Evolutionary conservation across 768 basidiomycete genomes (phyloP).

Genomic region (Gloeopeniophorella convolvens): DNA sequence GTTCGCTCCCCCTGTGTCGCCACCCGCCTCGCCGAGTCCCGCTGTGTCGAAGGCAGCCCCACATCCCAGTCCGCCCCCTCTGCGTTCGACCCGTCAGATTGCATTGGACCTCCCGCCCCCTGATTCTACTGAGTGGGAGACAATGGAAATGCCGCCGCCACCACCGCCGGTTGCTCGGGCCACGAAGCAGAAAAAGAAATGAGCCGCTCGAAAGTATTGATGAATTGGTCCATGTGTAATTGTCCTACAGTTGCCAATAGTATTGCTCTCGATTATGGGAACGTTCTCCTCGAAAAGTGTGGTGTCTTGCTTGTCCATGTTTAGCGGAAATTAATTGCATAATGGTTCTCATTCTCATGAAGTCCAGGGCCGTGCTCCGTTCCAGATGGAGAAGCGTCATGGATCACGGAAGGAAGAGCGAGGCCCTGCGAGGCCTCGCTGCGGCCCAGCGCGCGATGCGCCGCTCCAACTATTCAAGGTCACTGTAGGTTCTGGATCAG

Average conservation of each 20-base stretch:
- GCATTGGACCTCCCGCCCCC: constrained; percentile 31
- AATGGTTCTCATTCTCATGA: too few relatives aligned
- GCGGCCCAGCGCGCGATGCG: too few relatives aligned
- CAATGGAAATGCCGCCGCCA: constrained; percentile 24
- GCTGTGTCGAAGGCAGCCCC: constrained; percentile 2
- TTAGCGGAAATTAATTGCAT: too few relatives aligned
- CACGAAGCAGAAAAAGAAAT: constrained; percentile 13
- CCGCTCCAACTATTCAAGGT: too few relatives aligned
- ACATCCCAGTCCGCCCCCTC: neutral
- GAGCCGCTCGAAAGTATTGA: neutral
- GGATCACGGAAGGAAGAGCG: too few relatives aligned
- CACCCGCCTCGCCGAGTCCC: neutral
- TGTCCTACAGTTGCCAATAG: too few relatives aligned
- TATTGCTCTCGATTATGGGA: neutral
- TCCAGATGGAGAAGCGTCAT: too few relatives aligned
- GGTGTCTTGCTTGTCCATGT: too few relatives aligned
- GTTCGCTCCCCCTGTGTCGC: constrained; percentile 1
- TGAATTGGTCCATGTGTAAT: neutral
- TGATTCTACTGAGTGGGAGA: constrained; percentile 33
- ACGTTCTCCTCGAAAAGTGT: too few relatives aligned
- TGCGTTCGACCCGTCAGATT: constrained; percentile 7
- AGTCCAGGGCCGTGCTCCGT: too few relatives aligned
- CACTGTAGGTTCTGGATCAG: too few relatives aligned
- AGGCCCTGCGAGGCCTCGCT: too few relatives aligned
- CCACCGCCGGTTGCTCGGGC: constrained; percentile 3